Percentiles rank a stretch among this genome's conserved stretches.
phyloP scores from a whole-genome alignment of 148 eudicot genomes.

The Silene uniflora region DNA sequence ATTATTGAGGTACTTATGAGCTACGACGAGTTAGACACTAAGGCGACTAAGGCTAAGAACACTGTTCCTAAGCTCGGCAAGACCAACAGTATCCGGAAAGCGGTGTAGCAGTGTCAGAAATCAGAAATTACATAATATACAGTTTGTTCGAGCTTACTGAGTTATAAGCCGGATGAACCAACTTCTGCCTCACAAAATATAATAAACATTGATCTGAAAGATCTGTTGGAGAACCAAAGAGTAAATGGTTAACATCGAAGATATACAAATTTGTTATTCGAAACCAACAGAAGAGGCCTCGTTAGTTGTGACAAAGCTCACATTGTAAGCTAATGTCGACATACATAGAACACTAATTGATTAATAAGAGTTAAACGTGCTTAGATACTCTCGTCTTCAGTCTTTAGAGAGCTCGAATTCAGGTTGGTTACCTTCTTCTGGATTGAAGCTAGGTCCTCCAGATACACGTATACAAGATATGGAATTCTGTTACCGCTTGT shows the following conservation, averaged over 20 bases:
- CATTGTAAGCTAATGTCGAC: not conserved
- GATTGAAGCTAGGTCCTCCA: slow-evolving; percentile 4
- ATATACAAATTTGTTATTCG: not conserved
- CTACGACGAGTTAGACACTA: too few species aligned
- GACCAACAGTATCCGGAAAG: too few species aligned
- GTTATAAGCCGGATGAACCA: not conserved
- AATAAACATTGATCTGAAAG: not conserved
- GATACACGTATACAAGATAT: not conserved
- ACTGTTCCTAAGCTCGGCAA: too few species aligned
- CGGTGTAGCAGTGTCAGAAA: too few species aligned
- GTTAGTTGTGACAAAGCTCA: not conserved
- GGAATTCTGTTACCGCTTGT: slow-evolving; percentile 9
- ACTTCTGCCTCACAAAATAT: slow-evolving; percentile 4
- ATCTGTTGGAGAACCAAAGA: slow-evolving; percentile 11
- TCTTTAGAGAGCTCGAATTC: not conserved
- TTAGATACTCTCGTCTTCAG: not conserved
- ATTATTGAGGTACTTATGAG: too few species aligned
- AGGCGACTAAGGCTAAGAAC: too few species aligned
- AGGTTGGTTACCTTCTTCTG: slow-evolving; percentile 18
- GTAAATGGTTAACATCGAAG: not conserved
- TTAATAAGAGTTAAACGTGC: not conserved
- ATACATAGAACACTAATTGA: not conserved
- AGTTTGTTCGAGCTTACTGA: too few species aligned
- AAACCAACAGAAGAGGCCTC: not conserved
- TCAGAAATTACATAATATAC: too few species aligned